These are phyloP conservation scores for Mimosa bimucronata DNA, from an alignment of 306 rosid genomes.

Conservation along the genomic window DNA sequence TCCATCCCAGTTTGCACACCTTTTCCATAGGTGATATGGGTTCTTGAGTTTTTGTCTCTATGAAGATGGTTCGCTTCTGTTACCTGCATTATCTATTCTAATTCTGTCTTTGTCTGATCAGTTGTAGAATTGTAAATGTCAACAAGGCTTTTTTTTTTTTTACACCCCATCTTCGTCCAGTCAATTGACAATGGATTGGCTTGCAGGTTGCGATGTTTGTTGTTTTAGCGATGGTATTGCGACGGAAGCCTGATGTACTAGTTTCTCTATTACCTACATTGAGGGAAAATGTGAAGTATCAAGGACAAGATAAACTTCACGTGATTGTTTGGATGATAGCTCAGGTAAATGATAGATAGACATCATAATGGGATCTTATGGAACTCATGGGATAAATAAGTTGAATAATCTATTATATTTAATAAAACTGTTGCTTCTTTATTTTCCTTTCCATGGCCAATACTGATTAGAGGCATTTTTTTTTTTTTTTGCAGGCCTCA, in stretches of 20 bases:
- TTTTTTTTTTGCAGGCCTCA: conserved; percentile 55
- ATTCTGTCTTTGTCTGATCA: conserved; percentile 26
- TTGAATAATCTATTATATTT: neutral
- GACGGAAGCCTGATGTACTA: conserved; percentile 85
- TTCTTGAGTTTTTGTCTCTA: neutral
- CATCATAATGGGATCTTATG: conserved; percentile 4
- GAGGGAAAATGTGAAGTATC: conserved; percentile 77
- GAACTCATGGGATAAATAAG: neutral
- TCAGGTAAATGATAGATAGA: conserved; percentile 60
- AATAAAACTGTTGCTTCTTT: neutral
- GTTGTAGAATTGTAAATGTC: conserved; percentile 31
- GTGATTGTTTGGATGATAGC: conserved; percentile 74
- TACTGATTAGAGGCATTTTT: conserved; percentile 31
- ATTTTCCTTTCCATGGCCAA: conserved; percentile 16
- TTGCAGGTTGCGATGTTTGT: conserved; percentile 88
- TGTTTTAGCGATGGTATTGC: conserved; percentile 83
- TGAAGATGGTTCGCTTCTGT: conserved; percentile 11
- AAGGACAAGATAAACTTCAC: conserved; percentile 93
- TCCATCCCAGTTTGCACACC: conserved; percentile 30
- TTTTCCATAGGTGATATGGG: conserved; percentile 21
- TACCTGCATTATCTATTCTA: neutral
- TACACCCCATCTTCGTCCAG: conserved; percentile 11
- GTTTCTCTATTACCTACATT: conserved; percentile 59
- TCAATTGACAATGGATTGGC: conserved; percentile 27
- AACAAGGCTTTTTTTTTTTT: neutral